Conservation (phyloP, 441 rosid species). For the Isatis lusitanica region DNA sequence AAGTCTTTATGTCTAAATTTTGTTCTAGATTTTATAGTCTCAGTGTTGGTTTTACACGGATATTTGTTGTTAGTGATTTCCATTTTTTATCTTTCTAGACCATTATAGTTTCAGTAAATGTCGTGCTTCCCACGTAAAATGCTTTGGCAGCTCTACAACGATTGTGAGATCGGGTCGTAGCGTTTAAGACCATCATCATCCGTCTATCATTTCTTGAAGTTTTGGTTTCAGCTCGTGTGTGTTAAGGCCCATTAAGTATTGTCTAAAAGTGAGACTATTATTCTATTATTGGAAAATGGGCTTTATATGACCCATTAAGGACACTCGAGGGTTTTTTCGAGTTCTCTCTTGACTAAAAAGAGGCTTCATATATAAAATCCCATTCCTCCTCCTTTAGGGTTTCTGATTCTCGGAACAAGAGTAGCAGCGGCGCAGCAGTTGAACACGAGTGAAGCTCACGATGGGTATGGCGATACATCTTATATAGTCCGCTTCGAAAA, state of each 20-base stretch:
- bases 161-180: too few relatives aligned
- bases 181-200: too few relatives aligned
- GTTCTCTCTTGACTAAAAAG: background rate
- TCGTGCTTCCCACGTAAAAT: too few relatives aligned
- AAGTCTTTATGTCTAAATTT: too few relatives aligned
- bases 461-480: slow-evolving; percentile 27
- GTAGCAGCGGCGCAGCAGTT: slow-evolving; percentile 32
- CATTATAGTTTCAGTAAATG: too few relatives aligned
- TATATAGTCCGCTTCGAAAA: background rate
- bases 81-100: too few relatives aligned
- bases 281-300: background rate
- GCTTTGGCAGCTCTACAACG: too few relatives aligned
- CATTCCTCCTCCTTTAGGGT: slow-evolving; percentile 10
- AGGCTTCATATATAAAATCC: slow-evolving; percentile 15
- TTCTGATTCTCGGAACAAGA: slow-evolving; percentile 23
- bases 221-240: background rate
- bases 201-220: background rate
- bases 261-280: background rate
- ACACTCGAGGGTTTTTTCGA: background rate
- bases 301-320: slow-evolving; percentile 11
- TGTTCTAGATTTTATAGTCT: too few relatives aligned
- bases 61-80: too few relatives aligned
- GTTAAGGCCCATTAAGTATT: slow-evolving; percentile 15
- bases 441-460: slow-evolving; percentile 25
- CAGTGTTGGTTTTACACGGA: too few relatives aligned